These are phyloP conservation scores for Aeschynomene evenia DNA, from an alignment of 306 rosid species.

Conservation along the genomic window DNA sequence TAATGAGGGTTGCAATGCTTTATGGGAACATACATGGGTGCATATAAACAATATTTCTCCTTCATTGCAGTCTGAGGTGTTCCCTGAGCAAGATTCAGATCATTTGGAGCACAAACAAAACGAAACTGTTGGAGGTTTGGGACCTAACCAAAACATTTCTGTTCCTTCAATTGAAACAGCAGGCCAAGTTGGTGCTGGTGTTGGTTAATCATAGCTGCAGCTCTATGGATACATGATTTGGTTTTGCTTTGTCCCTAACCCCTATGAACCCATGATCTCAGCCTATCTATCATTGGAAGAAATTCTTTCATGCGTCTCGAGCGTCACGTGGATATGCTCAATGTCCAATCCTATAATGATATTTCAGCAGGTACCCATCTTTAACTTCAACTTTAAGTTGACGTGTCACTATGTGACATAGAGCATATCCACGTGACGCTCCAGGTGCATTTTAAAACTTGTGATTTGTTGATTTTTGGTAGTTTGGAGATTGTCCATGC, in stretches of 20 bases:
- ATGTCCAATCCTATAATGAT: too few relatives aligned
- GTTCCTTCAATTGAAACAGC: slow-evolving; percentile 43
- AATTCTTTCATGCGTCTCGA: too few relatives aligned
- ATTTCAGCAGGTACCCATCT: too few relatives aligned
- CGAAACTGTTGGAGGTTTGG: slow-evolving; percentile 43
- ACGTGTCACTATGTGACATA: too few relatives aligned
- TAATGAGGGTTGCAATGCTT: slow-evolving; percentile 61
- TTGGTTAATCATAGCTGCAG: slow-evolving; percentile 44
- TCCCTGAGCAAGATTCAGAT: slow-evolving; percentile 63
- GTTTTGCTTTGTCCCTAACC: slow-evolving; percentile 35
- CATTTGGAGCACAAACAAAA: slow-evolving; percentile 39
- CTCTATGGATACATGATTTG: slow-evolving; percentile 28
- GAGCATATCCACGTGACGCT: too few relatives aligned
- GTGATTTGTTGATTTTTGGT: slow-evolving; percentile 26
- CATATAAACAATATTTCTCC: slow-evolving; percentile 69
- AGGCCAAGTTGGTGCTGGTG: slow-evolving; percentile 42
- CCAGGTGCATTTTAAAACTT: too few relatives aligned
- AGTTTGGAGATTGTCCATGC: slow-evolving; percentile 35
- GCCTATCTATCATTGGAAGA: too few relatives aligned
- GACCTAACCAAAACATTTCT: slow-evolving; percentile 42
- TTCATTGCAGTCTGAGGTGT: slow-evolving; percentile 76
- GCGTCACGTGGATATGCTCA: too few relatives aligned
- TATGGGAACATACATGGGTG: slow-evolving; percentile 87
- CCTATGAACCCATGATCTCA: slow-evolving; percentile 36
- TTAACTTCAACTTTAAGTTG: too few relatives aligned